Conservation (phyloP, 768 basidiomycete genomes). For the Suillus subluteus region DNA sequence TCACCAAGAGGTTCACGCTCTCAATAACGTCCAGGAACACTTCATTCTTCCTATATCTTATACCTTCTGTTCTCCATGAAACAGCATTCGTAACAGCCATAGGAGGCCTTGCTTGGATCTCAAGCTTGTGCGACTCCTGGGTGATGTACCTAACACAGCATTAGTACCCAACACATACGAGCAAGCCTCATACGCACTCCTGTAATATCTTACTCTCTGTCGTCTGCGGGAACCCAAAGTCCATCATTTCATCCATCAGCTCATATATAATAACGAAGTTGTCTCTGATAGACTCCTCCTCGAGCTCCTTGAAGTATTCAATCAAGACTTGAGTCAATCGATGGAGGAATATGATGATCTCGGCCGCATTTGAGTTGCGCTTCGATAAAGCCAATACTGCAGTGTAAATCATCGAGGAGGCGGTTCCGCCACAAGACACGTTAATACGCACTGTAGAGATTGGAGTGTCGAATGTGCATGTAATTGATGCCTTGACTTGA, state of each 20-base stretch:
- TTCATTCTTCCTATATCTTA: slow-evolving; percentile 97
- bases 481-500: slow-evolving; percentile 95
- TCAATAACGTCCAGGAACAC: slow-evolving; percentile 99
- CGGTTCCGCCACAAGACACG: background rate
- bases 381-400: slow-evolving; percentile 94
- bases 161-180: slow-evolving; percentile 3
- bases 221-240: slow-evolving; percentile 98
- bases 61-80: slow-evolving; percentile 97
- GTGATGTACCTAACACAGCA: slow-evolving; percentile 80
- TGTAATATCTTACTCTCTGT: slow-evolving; percentile 99
- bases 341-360: slow-evolving; percentile 96
- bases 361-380: slow-evolving; percentile 93
- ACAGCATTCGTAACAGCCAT: slow-evolving; percentile 99
- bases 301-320: slow-evolving; percentile 99
- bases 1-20: slow-evolving; percentile 91
- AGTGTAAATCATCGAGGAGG: background rate
- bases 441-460: slow-evolving; percentile 81
- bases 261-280: slow-evolving; percentile 99
- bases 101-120: slow-evolving; percentile 89
- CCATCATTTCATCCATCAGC: slow-evolving; percentile 99
- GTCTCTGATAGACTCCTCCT: slow-evolving; percentile 98
- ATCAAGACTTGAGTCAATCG: slow-evolving; percentile 89
- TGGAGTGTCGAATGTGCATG: slow-evolving; percentile 98
- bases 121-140: slow-evolving; percentile 96
- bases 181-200: slow-evolving; percentile 53